Conservation (phyloP, 1,284 basidiomycete species). For the Tylopilus sp. region DNA sequence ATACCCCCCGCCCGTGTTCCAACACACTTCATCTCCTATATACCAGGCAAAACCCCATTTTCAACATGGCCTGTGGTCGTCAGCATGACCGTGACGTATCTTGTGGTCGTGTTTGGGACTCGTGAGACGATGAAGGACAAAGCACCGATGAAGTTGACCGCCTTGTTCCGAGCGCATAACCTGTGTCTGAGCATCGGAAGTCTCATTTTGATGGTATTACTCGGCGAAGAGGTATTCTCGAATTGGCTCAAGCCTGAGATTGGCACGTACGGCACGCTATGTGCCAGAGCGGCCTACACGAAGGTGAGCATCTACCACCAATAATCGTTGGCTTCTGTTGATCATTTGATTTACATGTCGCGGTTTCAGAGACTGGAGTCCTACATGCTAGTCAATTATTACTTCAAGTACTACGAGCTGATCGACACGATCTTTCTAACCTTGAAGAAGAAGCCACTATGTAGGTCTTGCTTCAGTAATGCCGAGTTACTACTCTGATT, state of each 20-base stretch:
- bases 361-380: slow-evolving; percentile 76
- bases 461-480: slow-evolving; percentile 56
- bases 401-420: slow-evolving; percentile 93
- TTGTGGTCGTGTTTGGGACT: slow-evolving; percentile 89
- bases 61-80: slow-evolving; percentile 82
- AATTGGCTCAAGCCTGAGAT: slow-evolving; percentile 77
- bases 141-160: slow-evolving; percentile 80
- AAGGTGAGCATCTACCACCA: slow-evolving; percentile 60
- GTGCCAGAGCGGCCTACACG: slow-evolving; percentile 83
- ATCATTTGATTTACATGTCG: background rate
- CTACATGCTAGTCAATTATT: slow-evolving; percentile 98
- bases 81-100: slow-evolving; percentile 79
- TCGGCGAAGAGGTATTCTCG: slow-evolving; percentile 89
- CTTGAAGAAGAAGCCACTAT: slow-evolving; percentile 95
- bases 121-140: slow-evolving; percentile 87
- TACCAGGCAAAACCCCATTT: slow-evolving; percentile 78
- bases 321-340: slow-evolving; percentile 16
- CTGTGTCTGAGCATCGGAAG: slow-evolving; percentile 86
- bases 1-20: slow-evolving; percentile 66
- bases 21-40: slow-evolving; percentile 69
- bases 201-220: slow-evolving; percentile 81
- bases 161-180: slow-evolving; percentile 93
- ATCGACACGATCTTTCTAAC: slow-evolving; percentile 97
- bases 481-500: slow-evolving; percentile 8
- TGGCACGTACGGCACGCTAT: slow-evolving; percentile 84